A percentile compares a stretch with the other conserved stretches of the same genome.
Conservation (phyloP, 352 stramenopile genomes). For the Phytophthora chlamydospora region DNA sequence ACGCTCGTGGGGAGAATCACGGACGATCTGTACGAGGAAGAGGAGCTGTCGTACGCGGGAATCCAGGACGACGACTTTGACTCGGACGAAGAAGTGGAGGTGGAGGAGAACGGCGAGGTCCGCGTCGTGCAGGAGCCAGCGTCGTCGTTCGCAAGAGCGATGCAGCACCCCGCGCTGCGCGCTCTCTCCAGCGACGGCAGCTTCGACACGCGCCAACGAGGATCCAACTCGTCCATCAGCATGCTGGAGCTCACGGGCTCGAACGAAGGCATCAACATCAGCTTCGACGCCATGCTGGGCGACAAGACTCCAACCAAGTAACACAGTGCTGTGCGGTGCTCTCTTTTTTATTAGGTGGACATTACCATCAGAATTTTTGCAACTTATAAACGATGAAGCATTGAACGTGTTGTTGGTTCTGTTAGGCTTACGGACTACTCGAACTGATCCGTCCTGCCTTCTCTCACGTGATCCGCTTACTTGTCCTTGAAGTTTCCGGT, state of each 20-base stretch:
- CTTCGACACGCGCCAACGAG: slow-evolving; percentile 37
- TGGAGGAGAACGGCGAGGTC: slow-evolving; percentile 15
- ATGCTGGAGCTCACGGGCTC: slow-evolving; percentile 39
- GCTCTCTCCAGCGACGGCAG: slow-evolving; percentile 40
- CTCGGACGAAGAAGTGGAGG: slow-evolving; percentile 37
- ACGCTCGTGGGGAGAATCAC: slow-evolving; percentile 62
- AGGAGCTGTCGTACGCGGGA: slow-evolving; percentile 42
- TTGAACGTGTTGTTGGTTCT: too few species aligned
- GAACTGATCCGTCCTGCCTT: too few species aligned
- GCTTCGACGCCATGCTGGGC: slow-evolving; percentile 35
- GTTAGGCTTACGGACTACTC: too few species aligned
- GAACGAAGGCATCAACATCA: slow-evolving; percentile 25
- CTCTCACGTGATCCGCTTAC: background rate
- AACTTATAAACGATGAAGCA: too few species aligned
- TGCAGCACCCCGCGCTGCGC: slow-evolving; percentile 29
- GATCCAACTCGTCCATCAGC: slow-evolving; percentile 44
- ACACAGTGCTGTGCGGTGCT: too few species aligned
- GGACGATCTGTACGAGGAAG: slow-evolving; percentile 65
- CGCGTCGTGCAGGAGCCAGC: slow-evolving; percentile 22
- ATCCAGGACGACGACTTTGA: slow-evolving; percentile 44
- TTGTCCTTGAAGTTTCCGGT: slow-evolving; percentile 21
- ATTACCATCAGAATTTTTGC: too few species aligned
- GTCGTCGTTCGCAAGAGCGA: slow-evolving; percentile 19
- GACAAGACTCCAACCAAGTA: slow-evolving; percentile 21
- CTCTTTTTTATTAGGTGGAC: too few species aligned